These are phyloP conservation scores for Xerophyta viscosa DNA, from an alignment of 106 monocot species.

Conservation along the genomic window DNA sequence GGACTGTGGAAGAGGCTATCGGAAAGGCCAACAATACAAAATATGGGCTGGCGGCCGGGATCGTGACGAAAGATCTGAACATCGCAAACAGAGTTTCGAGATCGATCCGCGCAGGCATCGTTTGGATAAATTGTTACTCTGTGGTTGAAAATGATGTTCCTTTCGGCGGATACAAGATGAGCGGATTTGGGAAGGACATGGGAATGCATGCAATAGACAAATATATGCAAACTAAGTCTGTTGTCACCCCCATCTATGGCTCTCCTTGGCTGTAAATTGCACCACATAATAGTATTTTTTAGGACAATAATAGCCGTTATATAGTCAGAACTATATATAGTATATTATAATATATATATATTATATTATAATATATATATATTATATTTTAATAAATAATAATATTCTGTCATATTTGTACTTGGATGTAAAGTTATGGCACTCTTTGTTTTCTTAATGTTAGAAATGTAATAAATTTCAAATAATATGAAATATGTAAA, in stretches of 20 bases:
- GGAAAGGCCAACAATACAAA: constrained; percentile 25
- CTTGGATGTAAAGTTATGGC: too few relatives aligned
- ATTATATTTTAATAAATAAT: too few relatives aligned
- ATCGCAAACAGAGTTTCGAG: constrained; percentile 41
- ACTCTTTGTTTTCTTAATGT: too few relatives aligned
- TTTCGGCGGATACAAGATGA: constrained; percentile 59
- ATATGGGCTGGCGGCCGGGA: constrained; percentile 43
- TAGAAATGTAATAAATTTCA: too few relatives aligned
- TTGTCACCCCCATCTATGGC: constrained; percentile 37
- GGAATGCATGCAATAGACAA: constrained; percentile 31
- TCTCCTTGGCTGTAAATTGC: constrained; percentile 42
- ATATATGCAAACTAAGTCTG: constrained; percentile 32
- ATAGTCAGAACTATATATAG: too few relatives aligned
- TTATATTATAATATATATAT: too few relatives aligned
- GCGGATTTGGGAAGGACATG: constrained; percentile 43
- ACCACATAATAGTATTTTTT: too few relatives aligned
- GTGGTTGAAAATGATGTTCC: constrained; percentile 32
- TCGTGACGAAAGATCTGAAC: constrained; percentile 49
- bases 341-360: too few relatives aligned
- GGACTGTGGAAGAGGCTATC: constrained; percentile 49
- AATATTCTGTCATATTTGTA: too few relatives aligned
- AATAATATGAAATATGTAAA: too few relatives aligned
- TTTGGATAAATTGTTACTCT: constrained; percentile 56
- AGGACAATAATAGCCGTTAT: too few relatives aligned
- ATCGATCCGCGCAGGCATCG: constrained; percentile 30